A percentile compares a stretch with the other conserved stretches of the same genome.
phyloP scores from a whole-genome alignment of 164 flowering plant genomes.

The Piper betle region DNA sequence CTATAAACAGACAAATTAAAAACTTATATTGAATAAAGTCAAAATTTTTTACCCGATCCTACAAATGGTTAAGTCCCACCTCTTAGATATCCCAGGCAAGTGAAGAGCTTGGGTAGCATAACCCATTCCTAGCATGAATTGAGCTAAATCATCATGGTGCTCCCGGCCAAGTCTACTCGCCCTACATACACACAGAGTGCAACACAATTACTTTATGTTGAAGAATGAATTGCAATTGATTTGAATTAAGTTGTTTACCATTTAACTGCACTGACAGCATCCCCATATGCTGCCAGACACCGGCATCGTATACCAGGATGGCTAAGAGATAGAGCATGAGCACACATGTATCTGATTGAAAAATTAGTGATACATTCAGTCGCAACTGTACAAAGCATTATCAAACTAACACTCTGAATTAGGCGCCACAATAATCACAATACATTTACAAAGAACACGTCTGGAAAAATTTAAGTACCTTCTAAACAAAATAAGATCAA shows the following conservation, averaged over 20 bases:
- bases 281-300: slow-evolving; percentile 99
- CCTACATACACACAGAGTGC: slow-evolving; percentile 29
- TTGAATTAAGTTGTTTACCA: slow-evolving; percentile 27
- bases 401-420: no score
- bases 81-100: slow-evolving; percentile 97
- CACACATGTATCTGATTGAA: slow-evolving; percentile 69
- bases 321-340: slow-evolving; percentile 87
- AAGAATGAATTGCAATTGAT: not conserved
- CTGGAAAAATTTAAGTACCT: no score
- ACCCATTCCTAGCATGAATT: slow-evolving; percentile 98
- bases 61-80: slow-evolving; percentile 22
- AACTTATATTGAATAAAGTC: not conserved
- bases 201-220: not conserved
- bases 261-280: slow-evolving; percentile 98
- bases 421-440: not conserved
- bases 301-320: slow-evolving; percentile 99
- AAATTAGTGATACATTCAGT: not conserved
- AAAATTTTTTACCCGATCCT: not conserved
- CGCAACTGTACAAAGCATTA: not conserved
- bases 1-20: slow-evolving; percentile 16
- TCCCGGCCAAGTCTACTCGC: slow-evolving; percentile 98
- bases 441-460: no score
- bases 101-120: slow-evolving; percentile 98
- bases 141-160: slow-evolving; percentile 98
- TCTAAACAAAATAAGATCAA: not conserved